Conservation (phyloP, 2,329 filamentous ascomycete genomes). For the Pseudogymnoascus sp. region DNA sequence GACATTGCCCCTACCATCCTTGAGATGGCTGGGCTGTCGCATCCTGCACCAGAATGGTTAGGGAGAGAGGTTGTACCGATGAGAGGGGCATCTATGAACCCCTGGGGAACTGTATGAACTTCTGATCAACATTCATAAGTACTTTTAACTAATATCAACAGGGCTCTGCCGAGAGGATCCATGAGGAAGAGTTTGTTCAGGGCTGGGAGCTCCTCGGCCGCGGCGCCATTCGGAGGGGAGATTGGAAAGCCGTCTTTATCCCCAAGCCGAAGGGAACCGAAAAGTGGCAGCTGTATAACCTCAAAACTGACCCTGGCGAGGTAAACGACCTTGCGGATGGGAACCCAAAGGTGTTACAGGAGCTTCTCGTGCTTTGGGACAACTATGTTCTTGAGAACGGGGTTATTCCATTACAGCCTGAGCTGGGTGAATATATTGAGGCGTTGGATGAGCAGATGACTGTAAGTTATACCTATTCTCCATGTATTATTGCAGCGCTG, state of each 20-base stretch:
- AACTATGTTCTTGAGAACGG: constrained; percentile 50
- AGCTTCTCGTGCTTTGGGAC: constrained; percentile 46
- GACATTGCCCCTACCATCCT: constrained; percentile 35
- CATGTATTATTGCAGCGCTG: neutral
- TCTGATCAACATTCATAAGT: neutral
- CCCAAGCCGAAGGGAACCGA: constrained; percentile 46
- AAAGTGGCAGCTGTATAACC: constrained; percentile 49
- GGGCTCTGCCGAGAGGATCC: constrained; percentile 31
- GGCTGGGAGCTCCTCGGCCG: constrained; percentile 49
- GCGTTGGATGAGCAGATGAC: constrained; percentile 57
- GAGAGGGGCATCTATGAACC: constrained; percentile 40
- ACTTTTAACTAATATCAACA: constrained; percentile 22
- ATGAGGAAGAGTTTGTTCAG: constrained; percentile 42
- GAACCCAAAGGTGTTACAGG: constrained; percentile 36
- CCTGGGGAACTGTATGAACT: constrained; percentile 27
- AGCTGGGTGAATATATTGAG: constrained; percentile 48
- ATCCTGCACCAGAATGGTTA: constrained; percentile 33
- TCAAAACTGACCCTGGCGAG: constrained; percentile 43
- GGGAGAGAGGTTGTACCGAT: constrained; percentile 43
- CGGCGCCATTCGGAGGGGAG: constrained; percentile 42
- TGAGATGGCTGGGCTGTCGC: constrained; percentile 33
- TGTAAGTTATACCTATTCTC: neutral
- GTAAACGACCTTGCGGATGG: constrained; percentile 35
- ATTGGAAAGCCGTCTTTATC: constrained; percentile 51
- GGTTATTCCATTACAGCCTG: constrained; percentile 49